phyloP scores from a whole-genome alignment of 164 flowering plant genomes.

The Stephania japonica region DNA sequence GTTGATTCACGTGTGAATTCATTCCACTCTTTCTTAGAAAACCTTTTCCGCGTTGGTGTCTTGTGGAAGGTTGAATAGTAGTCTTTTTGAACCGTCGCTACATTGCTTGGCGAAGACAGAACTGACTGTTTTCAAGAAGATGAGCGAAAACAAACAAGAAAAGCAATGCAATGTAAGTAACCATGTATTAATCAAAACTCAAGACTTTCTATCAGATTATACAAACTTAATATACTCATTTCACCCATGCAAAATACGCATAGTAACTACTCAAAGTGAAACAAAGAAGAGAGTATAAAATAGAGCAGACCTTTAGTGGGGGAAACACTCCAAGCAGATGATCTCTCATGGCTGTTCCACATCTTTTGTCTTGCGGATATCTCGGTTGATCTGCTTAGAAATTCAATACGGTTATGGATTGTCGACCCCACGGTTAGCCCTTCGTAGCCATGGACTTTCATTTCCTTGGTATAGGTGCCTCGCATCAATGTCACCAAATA shows the following conservation, averaged over 20 bases:
- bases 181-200: background rate
- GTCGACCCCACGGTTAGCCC: constrained; percentile 15
- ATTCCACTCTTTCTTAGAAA: constrained; percentile 66
- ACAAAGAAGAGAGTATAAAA: background rate
- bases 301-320: constrained; percentile 43
- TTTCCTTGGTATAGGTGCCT: constrained; percentile 26
- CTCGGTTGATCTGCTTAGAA: constrained; percentile 45
- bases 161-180: too few species aligned
- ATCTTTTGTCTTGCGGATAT: constrained; percentile 22
- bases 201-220: background rate
- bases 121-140: constrained; percentile 11
- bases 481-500: background rate
- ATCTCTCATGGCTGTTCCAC: constrained; percentile 31
- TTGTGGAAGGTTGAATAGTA: constrained; percentile 75
- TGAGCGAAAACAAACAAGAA: too few species aligned
- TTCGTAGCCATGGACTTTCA: constrained; percentile 26
- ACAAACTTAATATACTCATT: too few species aligned
- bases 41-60: constrained; percentile 49
- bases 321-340: constrained; percentile 33
- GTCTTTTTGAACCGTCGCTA: constrained; percentile 18
- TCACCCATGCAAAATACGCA: background rate
- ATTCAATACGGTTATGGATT: constrained; percentile 48
- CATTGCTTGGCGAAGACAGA: constrained; percentile 8
- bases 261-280: background rate
- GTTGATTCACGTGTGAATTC: constrained; percentile 72